phyloP scores from a whole-genome alignment of 2,329 filamentous ascomycete genomes.

The Metarhizium anisopliae region DNA sequence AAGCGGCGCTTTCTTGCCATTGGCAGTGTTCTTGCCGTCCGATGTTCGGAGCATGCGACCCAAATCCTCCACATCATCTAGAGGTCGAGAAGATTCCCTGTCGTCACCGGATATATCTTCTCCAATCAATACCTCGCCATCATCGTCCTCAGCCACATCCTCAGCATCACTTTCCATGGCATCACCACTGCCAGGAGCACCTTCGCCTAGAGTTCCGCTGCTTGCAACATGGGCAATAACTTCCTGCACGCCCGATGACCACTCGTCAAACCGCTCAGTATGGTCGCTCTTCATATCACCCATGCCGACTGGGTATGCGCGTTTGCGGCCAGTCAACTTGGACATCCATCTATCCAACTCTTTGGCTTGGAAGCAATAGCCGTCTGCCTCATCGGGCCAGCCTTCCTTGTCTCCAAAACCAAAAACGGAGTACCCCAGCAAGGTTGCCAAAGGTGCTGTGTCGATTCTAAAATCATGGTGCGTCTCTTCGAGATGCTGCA shows the following conservation, averaged over 20 bases:
- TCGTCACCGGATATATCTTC: conserved; percentile 28
- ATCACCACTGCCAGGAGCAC: conserved; percentile 71
- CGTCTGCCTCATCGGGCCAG: conserved; percentile 84
- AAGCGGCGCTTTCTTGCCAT: conserved; percentile 38
- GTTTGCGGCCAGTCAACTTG: conserved; percentile 77
- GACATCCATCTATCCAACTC: conserved; percentile 95
- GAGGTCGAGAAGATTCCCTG: conserved; percentile 27
- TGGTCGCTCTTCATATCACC: conserved; percentile 76
- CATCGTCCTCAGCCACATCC: conserved; percentile 50
- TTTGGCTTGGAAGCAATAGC: conserved; percentile 87
- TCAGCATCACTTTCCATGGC: conserved; percentile 79
- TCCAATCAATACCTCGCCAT: conserved; percentile 39
- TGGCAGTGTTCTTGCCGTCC: conserved; percentile 21
- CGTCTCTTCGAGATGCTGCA: conserved; percentile 82
- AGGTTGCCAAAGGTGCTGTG: conserved; percentile 65
- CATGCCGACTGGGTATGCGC: conserved; percentile 82
- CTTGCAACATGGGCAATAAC: conserved; percentile 55
- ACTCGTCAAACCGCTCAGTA: conserved; percentile 60
- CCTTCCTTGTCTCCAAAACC: conserved; percentile 86
- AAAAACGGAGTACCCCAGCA: conserved; percentile 88
- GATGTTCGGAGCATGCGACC: conserved; percentile 52
- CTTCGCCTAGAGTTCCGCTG: conserved; percentile 52
- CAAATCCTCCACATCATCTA: conserved; percentile 82
- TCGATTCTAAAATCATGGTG: conserved; percentile 97
- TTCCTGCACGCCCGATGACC: conserved; percentile 65